These are phyloP conservation scores for Wickerhamiella musiphila DNA, from an alignment of 805 yeast species.

Conservation along the genomic window DNA sequence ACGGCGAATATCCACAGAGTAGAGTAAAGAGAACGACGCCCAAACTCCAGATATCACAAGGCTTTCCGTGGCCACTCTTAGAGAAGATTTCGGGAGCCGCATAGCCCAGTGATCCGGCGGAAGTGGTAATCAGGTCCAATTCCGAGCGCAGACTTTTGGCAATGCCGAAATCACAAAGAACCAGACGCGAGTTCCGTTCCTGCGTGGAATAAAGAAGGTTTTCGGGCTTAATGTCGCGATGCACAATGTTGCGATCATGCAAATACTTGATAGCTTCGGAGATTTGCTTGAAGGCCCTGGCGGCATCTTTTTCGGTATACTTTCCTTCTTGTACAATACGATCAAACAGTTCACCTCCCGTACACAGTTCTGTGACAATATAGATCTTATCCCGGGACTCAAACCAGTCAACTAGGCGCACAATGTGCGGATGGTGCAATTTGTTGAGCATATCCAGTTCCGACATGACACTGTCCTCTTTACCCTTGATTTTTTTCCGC, in stretches of 20 bases:
- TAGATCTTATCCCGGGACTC: constrained; percentile 84
- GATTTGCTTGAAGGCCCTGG: constrained; percentile 53
- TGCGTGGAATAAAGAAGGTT: constrained; percentile 58
- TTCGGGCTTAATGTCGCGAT: constrained; percentile 89
- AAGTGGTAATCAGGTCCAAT: constrained; percentile 44
- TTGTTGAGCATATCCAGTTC: constrained; percentile 56
- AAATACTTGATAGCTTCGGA: constrained; percentile 63
- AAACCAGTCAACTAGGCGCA: constrained; percentile 83
- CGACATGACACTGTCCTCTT: constrained; percentile 59
- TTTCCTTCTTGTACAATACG: constrained; percentile 64
- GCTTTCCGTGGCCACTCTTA: constrained; percentile 77
- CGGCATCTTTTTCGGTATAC: constrained; percentile 82
- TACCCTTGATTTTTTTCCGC: constrained; percentile 68
- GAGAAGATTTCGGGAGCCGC: constrained; percentile 90
- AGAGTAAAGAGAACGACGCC: constrained; percentile 87
- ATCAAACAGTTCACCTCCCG: constrained; percentile 91
- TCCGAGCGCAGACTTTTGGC: constrained; percentile 54
- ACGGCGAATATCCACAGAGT: constrained; percentile 84
- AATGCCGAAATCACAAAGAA: constrained; percentile 90
- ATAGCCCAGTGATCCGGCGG: constrained; percentile 89
- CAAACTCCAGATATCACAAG: constrained; percentile 90
- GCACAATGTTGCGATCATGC: constrained; percentile 66
- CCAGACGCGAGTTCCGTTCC: constrained; percentile 51
- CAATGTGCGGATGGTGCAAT: constrained; percentile 70
- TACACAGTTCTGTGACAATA: constrained; percentile 84